Base-by-base conservation (phyloP, 2,329 filamentous ascomycete species). In the Talaromyces sp. region DNA sequence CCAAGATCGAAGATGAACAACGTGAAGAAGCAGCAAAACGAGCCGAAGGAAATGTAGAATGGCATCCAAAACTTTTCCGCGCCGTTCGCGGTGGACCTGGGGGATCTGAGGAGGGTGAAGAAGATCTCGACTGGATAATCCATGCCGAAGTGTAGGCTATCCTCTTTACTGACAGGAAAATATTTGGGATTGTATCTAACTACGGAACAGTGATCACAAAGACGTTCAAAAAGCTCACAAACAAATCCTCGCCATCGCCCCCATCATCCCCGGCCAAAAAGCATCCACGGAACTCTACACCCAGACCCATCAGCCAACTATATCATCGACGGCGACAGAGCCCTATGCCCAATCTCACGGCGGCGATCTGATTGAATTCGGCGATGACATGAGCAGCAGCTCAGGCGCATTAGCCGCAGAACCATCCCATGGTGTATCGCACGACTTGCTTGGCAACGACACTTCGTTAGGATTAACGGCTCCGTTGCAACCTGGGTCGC, bases 121-220 rank as follows among this genome's bases (percentile, higher is more conserved):
- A 95, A 70, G 90, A 89, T 63, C 77, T 99, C 31, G 94, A 97
- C 74, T 99, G 91, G 90, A 92, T 97, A 68, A 89, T 99, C 67
- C 88, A 93, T 72, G 88, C 92, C 1, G 80, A 86, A 57, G 83
- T 99, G 91, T 96, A 75, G 73, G 84, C 46, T 54, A 40, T 50
- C 35, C 2, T 19, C 6, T 39, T 46, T 21, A 35, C n/a, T 28
- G 25, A 28, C 3, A 28, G 7, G 21, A 22, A 36, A 8, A 3
- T 25, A 5, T 39, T 22, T 33, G 21, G 21, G 5, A 48, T 5
- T 13, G n/a, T 6, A 5, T 5, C 19, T 19, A 35, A 25, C 21
- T 7, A 56, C 33, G 39, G 13, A 19, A 28, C 60, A 86, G 84
- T 63, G 86, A 92, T 65, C 80, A 79, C 46, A 75, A 82, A 25